Base-by-base conservation (phyloP, 1,284 basidiomycete species). In the Trichosporon sp. region DNA sequence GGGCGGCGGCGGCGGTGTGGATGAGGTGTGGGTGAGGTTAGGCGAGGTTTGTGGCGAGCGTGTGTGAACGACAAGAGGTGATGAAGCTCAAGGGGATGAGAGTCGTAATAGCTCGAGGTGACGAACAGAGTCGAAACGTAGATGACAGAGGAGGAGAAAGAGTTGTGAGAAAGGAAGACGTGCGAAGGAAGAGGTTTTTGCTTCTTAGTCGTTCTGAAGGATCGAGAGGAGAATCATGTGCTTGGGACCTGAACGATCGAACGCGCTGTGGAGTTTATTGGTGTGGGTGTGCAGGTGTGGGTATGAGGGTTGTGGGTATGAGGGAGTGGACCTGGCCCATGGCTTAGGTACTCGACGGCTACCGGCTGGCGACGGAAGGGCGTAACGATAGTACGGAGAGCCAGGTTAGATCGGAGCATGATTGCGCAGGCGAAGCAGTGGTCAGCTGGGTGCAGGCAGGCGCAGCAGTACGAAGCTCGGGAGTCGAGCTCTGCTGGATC, bases 391-490 rank as follows among this genome's bases (percentile, higher is more conserved):
- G 40, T n/a, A n/a, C n/a, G n/a, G n/a, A n/a, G n/a, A n/a, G n/a
- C n/a, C n/a, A n/a, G n/a, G n/a, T n/a, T n/a, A n/a, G n/a, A n/a
- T n/a, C n/a, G n/a, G n/a, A n/a, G n/a, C n/a, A n/a, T n/a, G n/a
- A n/a, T n/a, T n/a, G n/a, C n/a, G n/a, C n/a, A n/a, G n/a, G n/a
- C n/a, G n/a, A n/a, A n/a, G n/a, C n/a, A n/a, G n/a, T n/a, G n/a
- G n/a, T n/a, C n/a, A n/a, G n/a, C n/a, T n/a, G n/a, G n/a, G n/a
- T n/a, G n/a, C n/a, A n/a, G n/a, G n/a, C n/a, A n/a, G n/a, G n/a
- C n/a, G 32, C 32, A 32, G 32, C 32, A 6, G 32, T 56, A 31
- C 63, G 65, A 40, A 60, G 56, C 44, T 49, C 23, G 60, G 25
- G 49, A 33, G 59, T 16, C 25, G n/a, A n/a, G n/a, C n/a, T n/a